A percentile compares a stretch with the other conserved stretches of the same genome.
Conservation (phyloP, 768 basidiomycete genomes). For the Leccinum subtestaceum region DNA sequence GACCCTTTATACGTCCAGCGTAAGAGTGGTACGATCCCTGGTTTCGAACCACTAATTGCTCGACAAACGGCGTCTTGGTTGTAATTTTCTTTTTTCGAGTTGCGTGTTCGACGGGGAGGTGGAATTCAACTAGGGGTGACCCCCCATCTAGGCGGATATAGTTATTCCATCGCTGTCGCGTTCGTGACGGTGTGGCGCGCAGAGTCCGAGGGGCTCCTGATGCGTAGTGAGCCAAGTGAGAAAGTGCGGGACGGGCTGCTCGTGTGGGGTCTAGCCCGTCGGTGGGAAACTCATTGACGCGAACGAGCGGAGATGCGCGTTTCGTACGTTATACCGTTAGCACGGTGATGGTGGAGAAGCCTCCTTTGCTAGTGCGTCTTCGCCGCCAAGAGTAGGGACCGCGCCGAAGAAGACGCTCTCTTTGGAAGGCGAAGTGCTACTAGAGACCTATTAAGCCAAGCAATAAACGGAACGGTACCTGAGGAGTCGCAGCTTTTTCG, state of each 20-base stretch:
- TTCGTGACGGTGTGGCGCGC: neutral
- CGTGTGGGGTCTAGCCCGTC: neutral
- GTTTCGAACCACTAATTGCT: neutral
- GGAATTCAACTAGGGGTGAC: neutral
- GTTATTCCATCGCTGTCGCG: constrained; percentile 2
- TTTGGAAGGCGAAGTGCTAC: constrained; percentile 18
- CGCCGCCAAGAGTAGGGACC: constrained; percentile 6
- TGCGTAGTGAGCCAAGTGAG: neutral
- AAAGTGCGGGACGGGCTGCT: neutral
- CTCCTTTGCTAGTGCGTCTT: neutral
- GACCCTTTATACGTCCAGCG: constrained; percentile 15
- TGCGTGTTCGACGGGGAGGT: constrained; percentile 2
- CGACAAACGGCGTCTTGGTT: constrained; percentile 17
- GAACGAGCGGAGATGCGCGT: constrained; percentile 6
- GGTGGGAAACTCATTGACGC: constrained; percentile 2
- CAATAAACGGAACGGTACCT: neutral
- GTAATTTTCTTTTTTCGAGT: constrained; percentile 11
- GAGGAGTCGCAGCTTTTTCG: neutral
- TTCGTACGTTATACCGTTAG: constrained; percentile 17
- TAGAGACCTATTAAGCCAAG: neutral
- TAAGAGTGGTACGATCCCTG: constrained; percentile 8
- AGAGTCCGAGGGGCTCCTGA: neutral
- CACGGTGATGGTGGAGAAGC: constrained; percentile 17
- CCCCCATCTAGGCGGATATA: constrained; percentile 7
- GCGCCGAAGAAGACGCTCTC: constrained; percentile 11